A percentile compares a stretch with the other conserved stretches of the same genome.
phyloP scores from a whole-genome alignment of 768 basidiomycete species.

The Hemileccinum impolitum region DNA sequence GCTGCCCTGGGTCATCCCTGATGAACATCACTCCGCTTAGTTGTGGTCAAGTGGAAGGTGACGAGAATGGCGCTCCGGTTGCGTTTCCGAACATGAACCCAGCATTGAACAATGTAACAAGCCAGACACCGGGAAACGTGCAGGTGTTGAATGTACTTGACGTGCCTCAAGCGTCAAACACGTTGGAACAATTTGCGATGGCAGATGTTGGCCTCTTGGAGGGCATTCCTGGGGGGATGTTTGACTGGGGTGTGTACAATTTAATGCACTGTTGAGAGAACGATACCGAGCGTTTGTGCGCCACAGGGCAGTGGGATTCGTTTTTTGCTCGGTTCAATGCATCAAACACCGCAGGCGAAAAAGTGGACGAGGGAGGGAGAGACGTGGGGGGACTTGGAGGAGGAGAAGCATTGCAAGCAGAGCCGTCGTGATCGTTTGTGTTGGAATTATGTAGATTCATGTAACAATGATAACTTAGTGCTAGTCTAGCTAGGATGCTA shows the following conservation, averaged over 20 bases:
- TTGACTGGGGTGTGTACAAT: slow-evolving; percentile 71
- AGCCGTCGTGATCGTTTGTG: not conserved
- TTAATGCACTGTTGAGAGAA: slow-evolving; percentile 10
- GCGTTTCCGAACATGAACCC: slow-evolving; percentile 66
- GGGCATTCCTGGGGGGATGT: slow-evolving; percentile 80
- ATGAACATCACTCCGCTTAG: slow-evolving; percentile 54
- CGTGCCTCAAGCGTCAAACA: slow-evolving; percentile 49
- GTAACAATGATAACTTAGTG: slow-evolving; percentile 6
- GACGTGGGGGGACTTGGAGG: not conserved
- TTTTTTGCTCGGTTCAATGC: slow-evolving; percentile 65
- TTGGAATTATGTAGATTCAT: slow-evolving; percentile 19
- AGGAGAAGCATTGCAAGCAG: not conserved
- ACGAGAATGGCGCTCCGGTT: slow-evolving; percentile 21
- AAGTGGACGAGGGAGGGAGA: not conserved
- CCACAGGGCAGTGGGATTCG: slow-evolving; percentile 74
- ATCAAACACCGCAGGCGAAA: slow-evolving; percentile 6
- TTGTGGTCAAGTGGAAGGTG: slow-evolving; percentile 28
- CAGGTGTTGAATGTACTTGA: slow-evolving; percentile 79
- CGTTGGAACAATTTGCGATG: slow-evolving; percentile 62
- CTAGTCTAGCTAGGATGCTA: slow-evolving; percentile 3
- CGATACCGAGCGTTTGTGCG: not conserved
- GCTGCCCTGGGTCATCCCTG: slow-evolving; percentile 37
- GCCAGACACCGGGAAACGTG: slow-evolving; percentile 45
- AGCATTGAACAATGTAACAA: slow-evolving; percentile 53
- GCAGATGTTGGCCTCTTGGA: slow-evolving; percentile 70